Conservation (phyloP, 768 basidiomycete species). For the Suillus sp. region DNA sequence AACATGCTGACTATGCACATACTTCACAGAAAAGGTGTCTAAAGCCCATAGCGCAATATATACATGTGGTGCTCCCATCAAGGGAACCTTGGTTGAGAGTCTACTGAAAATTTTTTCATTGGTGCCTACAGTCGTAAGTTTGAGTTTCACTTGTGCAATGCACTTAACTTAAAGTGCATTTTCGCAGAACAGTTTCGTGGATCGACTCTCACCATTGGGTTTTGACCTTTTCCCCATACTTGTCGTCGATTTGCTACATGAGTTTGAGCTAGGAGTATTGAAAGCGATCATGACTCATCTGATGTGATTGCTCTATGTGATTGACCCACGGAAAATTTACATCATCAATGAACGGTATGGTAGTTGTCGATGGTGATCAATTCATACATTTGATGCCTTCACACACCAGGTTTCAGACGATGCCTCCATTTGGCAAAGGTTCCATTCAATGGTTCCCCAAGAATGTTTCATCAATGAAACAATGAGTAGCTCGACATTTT, state of each 20-base stretch:
- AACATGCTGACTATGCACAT: neutral
- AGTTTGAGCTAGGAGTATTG: neutral
- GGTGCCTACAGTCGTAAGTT: neutral
- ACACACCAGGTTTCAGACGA: neutral
- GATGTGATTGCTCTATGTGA: neutral
- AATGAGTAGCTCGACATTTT: neutral
- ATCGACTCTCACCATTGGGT: neutral
- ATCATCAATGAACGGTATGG: neutral
- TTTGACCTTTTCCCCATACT: neutral
- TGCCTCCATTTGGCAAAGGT: neutral
- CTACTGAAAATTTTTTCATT: neutral
- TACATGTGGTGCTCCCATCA: neutral
- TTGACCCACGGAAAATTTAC: neutral
- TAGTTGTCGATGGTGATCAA: too few relatives aligned
- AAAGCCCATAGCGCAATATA: neutral
- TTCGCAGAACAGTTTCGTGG: neutral
- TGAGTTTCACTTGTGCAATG: too few relatives aligned
- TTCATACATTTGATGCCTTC: too few relatives aligned
- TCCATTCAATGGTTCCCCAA: neutral
- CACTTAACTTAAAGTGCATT: too few relatives aligned
- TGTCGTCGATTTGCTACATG: neutral
- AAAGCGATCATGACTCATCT: neutral
- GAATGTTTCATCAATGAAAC: neutral
- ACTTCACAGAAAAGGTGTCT: slow-evolving; percentile 3
- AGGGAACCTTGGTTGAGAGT: neutral